Conservation (phyloP, 202 grass and related monocot genomes). For the Zoysia matrella region DNA sequence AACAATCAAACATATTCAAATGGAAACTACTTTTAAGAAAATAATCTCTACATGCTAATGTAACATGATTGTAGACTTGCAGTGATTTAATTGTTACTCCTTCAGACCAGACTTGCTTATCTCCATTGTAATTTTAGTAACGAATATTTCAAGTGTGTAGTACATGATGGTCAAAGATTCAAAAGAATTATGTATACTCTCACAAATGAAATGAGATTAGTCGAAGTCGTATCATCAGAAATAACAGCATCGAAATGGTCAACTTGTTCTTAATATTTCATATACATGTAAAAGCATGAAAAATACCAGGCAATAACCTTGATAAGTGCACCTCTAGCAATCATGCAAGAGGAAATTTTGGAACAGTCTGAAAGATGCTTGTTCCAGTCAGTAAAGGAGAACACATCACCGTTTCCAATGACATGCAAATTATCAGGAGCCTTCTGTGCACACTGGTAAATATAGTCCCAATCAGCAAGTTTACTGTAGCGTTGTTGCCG, state of each 20-base stretch:
- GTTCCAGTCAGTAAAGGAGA: conserved; percentile 88
- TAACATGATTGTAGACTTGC: neutral
- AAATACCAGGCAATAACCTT: conserved; percentile 62
- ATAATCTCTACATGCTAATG: neutral
- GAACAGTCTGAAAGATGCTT: conserved; percentile 59
- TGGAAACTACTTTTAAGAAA: neutral
- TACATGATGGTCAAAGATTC: conserved; percentile 3
- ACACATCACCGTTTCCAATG: conserved; percentile 93
- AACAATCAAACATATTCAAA: neutral
- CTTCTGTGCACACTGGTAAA: conserved; percentile 83
- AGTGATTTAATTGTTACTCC: neutral
- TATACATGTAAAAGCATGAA: conserved; percentile 10
- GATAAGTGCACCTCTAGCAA: conserved; percentile 86
- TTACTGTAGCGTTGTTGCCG: conserved; percentile 97
- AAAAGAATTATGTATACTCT: neutral
- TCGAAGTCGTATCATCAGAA: neutral
- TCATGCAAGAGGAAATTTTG: conserved; percentile 78
- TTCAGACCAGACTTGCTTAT: neutral
- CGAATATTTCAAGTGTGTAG: neutral
- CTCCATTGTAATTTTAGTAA: conserved; percentile 3
- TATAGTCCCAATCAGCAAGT: conserved; percentile 94
- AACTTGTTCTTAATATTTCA: neutral
- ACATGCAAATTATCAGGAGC: conserved; percentile 76
- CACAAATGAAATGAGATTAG: conserved; percentile 1
- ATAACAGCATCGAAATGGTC: neutral